Evolutionary conservation across 176 grass and related monocot genomes (phyloP), one percentile per base, ranked within the genome.

Genomic region (Hordeum vulgare): DNA sequence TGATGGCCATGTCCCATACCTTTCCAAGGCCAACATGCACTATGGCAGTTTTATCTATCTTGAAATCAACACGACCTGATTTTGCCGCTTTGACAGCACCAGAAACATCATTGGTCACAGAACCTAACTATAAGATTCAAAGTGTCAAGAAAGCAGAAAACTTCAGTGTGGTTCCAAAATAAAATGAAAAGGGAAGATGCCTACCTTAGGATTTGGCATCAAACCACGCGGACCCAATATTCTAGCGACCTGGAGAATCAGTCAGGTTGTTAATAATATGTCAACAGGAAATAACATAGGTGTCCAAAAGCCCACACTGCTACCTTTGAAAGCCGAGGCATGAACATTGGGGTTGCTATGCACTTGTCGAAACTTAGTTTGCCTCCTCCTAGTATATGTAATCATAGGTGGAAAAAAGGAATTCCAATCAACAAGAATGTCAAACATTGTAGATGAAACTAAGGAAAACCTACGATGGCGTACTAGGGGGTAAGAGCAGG

Each of bases 261-360:
- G 37, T 35, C 24, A 84, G 34, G 73, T 45, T 29, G 23, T 44
- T 60, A 45, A 76, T 42, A 41, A 82, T 77, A 44, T 66, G 7
- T n/a, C 26, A 85, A n/a, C 71, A 76, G 53, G 85, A 82, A 26
- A 69, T 26, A 76, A 68, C 20, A 34, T 41, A 21, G 18, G 37
- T 37, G 24, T 35, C 15, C 45, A 53, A 60, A 74, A 83, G n/a
- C 47, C 35, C 71, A 18, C n/a, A 71, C 47, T 78, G 61, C 15
- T 90, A 97, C 96, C 96, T 98, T 98, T 13, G 96, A 95, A 76
- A 98, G 93, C 37, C 96, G 91, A 74, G 96, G 96, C 96, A 99
- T 99, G 62, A 85, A 99, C 89, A 94, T 99, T 60, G 90, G 96
- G 34, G 96, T 99, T 70, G 96, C 89, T 80, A 99, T 99, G 68